Conservation (phyloP, 2,329 filamentous ascomycete species). For the Epicoccum sorghinum region DNA sequence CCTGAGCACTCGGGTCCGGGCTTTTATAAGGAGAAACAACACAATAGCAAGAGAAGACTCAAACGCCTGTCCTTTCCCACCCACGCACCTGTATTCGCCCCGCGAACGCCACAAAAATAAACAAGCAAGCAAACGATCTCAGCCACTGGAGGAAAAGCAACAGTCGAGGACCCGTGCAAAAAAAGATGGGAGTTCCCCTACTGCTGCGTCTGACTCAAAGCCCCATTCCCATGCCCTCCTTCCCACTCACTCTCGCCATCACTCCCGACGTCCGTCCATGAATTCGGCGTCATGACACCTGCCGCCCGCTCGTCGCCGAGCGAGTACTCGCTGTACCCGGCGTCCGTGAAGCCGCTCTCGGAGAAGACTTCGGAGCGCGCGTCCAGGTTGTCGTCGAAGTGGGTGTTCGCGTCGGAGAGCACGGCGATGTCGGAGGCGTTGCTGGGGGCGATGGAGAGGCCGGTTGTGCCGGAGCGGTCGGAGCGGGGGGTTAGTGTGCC, state of each 20-base stretch:
- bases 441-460: constrained; percentile 37
- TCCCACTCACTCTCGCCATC: constrained; percentile 49
- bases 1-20: no score
- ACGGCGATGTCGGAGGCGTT: constrained; percentile 45
- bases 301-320: constrained; percentile 19
- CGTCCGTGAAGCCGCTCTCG: constrained; percentile 45
- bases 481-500: constrained; percentile 49
- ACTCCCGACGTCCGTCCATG: constrained; percentile 50
- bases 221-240: constrained; percentile 29
- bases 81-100: no score
- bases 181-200: not conserved
- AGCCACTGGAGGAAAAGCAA: no score
- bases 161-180: no score
- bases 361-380: constrained; percentile 43
- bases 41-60: no score
- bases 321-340: constrained; percentile 41
- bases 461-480: constrained; percentile 38
- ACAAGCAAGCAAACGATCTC: no score
- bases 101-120: no score
- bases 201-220: constrained; percentile 40
- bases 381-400: constrained; percentile 15
- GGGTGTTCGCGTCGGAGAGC: constrained; percentile 40
- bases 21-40: no score
- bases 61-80: no score
- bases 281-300: constrained; percentile 46